Evolutionary conservation across 2,329 filamentous ascomycete genomes (phyloP), one percentile per base, ranked within the genome.

Genomic region (Trichoderma simmonsii): DNA sequence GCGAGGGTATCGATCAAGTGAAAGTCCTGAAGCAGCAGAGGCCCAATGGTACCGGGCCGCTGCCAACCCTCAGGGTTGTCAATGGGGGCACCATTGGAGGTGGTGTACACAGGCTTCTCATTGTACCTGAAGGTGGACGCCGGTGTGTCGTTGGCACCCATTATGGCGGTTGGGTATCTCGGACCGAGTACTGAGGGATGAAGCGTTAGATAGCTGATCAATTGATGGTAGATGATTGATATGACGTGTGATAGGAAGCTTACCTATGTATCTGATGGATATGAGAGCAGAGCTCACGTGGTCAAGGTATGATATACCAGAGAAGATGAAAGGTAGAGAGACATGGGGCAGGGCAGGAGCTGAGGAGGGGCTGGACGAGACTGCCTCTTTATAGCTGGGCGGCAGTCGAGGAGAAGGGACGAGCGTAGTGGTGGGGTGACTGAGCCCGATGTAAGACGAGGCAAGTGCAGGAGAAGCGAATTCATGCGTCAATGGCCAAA

Each of bases 21-120:
- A 78, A 90, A 90, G 78, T 91, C 89, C 77, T 91, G 89, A 26
- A 91, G 85, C 73, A 90, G 82, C 51, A 91, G 82, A 74, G 89
- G 89, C 1, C 89, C 88, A 75, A 86, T 87, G 56, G 77, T 73
- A 63, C 88, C 89, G 39, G 88, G 80, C 71, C 89, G 84, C 79
- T 89, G 87, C 77, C 78, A 81, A 59, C 75, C 79, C 73, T 77
- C 73, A 48, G 87, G 86, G 75, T 87, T 84, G 73, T 86, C 83
- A 71, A 89, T 83, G 73, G 88, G 88, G 56, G 84, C 86, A 76
- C 88, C 88, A 83, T 88, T 89, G 78, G 87, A 89, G 36, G 87
- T 85, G 12, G 88, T 89, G 79, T 89, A 89, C 74, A 86, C 82
- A 62, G 87, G 87, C 77, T 84, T 85, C 80, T 90, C 87, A 75